These are phyloP conservation scores for Fraxinus quadrangulata DNA, from an alignment of 257 asterid genomes.

Conservation along the genomic window DNA sequence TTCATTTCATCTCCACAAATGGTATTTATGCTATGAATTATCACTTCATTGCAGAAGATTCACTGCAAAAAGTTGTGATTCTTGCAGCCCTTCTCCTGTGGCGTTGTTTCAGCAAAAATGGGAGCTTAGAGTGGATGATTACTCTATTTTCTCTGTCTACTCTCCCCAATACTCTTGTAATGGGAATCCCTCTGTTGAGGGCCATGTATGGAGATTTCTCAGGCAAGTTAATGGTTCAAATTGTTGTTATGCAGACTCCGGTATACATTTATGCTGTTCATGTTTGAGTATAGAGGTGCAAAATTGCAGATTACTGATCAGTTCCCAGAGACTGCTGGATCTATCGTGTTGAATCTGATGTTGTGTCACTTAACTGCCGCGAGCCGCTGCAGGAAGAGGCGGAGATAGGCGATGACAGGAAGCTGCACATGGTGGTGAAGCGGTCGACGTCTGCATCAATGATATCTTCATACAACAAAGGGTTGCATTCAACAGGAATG, in stretches of 20 bases:
- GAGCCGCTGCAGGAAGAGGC: conserved; percentile 88
- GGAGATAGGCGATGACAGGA: conserved; percentile 85
- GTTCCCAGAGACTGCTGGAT: conserved; percentile 86
- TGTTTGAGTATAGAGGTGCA: conserved; percentile 87
- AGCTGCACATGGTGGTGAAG: conserved; percentile 74
- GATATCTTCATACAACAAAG: conserved; percentile 53
- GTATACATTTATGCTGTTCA: conserved; percentile 81
- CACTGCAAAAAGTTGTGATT: conserved; percentile 74
- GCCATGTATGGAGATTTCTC: conserved; percentile 96
- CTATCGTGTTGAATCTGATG: conserved; percentile 89
- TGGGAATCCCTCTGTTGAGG: conserved; percentile 81
- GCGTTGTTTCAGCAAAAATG: conserved; percentile 60
- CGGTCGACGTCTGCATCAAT: conserved; percentile 62
- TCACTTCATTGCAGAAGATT: conserved; percentile 86
- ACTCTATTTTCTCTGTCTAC: conserved; percentile 84
- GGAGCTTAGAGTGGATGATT: conserved; percentile 75
- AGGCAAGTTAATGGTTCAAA: conserved; percentile 83
- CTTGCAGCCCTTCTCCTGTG: conserved; percentile 64
- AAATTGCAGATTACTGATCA: conserved; percentile 68
- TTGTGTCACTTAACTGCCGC: conserved; percentile 72
- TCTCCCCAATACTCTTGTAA: conserved; percentile 81
- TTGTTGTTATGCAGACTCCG: conserved; percentile 91
- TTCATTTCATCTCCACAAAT: conserved; percentile 87
- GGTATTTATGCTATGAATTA: conserved; percentile 77
- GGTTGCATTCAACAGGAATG: conserved; percentile 44